Evolutionary conservation across 345 rosid genomes (phyloP).

Genomic region (Syzygium grande): DNA sequence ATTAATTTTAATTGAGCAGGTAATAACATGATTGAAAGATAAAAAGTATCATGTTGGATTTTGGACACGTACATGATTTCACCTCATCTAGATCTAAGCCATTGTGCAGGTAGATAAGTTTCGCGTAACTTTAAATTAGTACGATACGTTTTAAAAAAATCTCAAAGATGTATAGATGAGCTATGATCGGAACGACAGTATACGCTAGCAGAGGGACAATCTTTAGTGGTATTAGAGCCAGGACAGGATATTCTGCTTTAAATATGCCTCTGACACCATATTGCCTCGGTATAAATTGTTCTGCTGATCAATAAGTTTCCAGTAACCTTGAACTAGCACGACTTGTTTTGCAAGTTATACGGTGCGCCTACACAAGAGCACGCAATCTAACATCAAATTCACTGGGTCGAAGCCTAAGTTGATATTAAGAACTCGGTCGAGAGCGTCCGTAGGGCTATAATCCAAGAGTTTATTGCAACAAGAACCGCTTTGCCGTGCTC

Average conservation of each 20-base stretch:
- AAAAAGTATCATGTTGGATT: background rate
- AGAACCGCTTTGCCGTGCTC: background rate
- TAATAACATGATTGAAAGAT: background rate
- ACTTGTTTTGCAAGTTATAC: background rate
- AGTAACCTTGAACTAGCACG: background rate
- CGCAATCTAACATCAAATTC: background rate
- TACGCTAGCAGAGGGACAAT: fast-evolving
- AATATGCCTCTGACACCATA: background rate
- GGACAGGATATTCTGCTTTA: background rate
- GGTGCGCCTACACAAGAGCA: background rate
- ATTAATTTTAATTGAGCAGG: background rate
- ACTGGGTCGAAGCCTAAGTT: background rate
- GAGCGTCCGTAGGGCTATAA: background rate
- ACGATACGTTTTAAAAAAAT: background rate
- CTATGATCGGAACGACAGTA: fast-evolving
- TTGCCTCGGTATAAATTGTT: background rate
- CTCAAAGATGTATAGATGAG: background rate
- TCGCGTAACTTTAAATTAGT: background rate
- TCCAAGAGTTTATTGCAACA: background rate
- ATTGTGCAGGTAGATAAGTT: background rate
- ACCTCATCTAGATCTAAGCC: background rate
- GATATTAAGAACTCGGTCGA: background rate
- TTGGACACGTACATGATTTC: background rate
- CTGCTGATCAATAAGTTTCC: background rate
- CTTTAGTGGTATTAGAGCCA: background rate